Conservation (phyloP, 805 yeast species). For the Saturnispora halmiae region DNA sequence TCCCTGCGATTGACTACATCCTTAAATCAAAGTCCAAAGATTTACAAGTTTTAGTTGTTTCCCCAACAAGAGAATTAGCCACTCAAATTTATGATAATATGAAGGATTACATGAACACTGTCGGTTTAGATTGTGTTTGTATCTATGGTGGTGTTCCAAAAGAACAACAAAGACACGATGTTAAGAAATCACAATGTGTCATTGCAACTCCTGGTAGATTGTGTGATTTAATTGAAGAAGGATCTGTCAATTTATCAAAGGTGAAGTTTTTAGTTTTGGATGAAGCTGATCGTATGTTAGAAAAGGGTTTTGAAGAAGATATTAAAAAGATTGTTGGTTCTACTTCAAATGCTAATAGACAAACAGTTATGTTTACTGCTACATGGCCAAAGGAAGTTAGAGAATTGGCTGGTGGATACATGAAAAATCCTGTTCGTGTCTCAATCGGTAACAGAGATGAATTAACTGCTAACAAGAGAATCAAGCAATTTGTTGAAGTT, state of each 20-base stretch:
- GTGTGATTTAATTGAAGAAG: slow-evolving; percentile 83
- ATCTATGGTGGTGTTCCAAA: slow-evolving; percentile 97
- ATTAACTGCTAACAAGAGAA: slow-evolving; percentile 87
- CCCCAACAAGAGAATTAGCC: slow-evolving; percentile 97
- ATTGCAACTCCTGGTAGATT: slow-evolving; percentile 99
- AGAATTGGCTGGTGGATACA: slow-evolving; percentile 76
- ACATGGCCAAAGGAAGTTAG: slow-evolving; percentile 99
- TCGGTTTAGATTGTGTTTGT: slow-evolving; percentile 65
- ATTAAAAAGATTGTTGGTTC: slow-evolving; percentile 68
- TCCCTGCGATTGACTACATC: slow-evolving; percentile 83
- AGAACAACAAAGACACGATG: slow-evolving; percentile 71
- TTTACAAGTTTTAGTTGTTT: slow-evolving; percentile 70
- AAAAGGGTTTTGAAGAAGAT: slow-evolving; percentile 96
- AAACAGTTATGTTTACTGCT: slow-evolving; percentile 98
- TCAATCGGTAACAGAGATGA: slow-evolving; percentile 94
- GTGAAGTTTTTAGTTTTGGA: slow-evolving; percentile 81
- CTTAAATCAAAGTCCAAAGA: slow-evolving; percentile 37
- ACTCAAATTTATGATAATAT: slow-evolving; percentile 86
- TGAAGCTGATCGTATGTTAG: slow-evolving; percentile 98
- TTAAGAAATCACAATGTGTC: slow-evolving; percentile 64
- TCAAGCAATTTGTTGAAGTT: slow-evolving; percentile 89
- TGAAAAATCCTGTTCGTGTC: slow-evolving; percentile 80
- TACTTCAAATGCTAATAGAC: slow-evolving; percentile 50
- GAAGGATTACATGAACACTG: slow-evolving; percentile 50
- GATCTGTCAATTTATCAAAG: slow-evolving; percentile 57